Percentiles rank a stretch among this genome's conserved stretches.
Conservation (phyloP, 192 early-diverging fungal species). For the Coemansia sp. region DNA sequence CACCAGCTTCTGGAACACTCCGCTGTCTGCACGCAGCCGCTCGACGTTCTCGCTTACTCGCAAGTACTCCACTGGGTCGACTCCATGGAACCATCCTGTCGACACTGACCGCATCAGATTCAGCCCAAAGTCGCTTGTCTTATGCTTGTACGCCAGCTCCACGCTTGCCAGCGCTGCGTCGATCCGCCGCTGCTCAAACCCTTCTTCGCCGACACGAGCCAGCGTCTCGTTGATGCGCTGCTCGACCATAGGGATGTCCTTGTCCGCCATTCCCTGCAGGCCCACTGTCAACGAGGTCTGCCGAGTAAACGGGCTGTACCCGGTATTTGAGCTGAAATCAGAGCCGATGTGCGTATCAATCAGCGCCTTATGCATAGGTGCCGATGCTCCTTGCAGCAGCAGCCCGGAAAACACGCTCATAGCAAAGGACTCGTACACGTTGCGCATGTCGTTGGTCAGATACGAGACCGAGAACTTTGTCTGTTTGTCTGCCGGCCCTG, state of each 20-base stretch:
- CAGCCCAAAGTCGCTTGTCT: slow-evolving; percentile 86
- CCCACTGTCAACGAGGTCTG: slow-evolving; percentile 78
- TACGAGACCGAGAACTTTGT: slow-evolving; percentile 72
- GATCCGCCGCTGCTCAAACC: slow-evolving; percentile 74
- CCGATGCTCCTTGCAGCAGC: slow-evolving; percentile 81
- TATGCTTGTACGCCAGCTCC: slow-evolving; percentile 88
- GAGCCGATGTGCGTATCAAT: slow-evolving; percentile 87
- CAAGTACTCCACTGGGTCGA: slow-evolving; percentile 78
- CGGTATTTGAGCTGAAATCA: slow-evolving; percentile 87
- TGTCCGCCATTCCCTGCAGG: slow-evolving; percentile 75
- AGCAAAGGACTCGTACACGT: slow-evolving; percentile 81
- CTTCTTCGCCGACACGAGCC: slow-evolving; percentile 62
- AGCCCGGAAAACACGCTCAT: slow-evolving; percentile 75
- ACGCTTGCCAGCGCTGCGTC: slow-evolving; percentile 84
- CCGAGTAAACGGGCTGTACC: slow-evolving; percentile 69
- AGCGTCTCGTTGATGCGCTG: slow-evolving; percentile 69
- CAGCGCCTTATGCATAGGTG: slow-evolving; percentile 91
- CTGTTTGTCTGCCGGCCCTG: slow-evolving; percentile 65
- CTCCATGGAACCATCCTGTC: slow-evolving; percentile 85
- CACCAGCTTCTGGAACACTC: slow-evolving; percentile 73
- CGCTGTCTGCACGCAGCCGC: slow-evolving; percentile 61
- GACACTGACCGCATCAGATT: slow-evolving; percentile 71
- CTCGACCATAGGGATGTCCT: slow-evolving; percentile 65
- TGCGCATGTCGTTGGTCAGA: slow-evolving; percentile 72
- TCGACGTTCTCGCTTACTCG: slow-evolving; percentile 76